Evolutionary conservation across 1,284 basidiomycete species (phyloP).

Genomic region (Malassezia sympodialis): DNA sequence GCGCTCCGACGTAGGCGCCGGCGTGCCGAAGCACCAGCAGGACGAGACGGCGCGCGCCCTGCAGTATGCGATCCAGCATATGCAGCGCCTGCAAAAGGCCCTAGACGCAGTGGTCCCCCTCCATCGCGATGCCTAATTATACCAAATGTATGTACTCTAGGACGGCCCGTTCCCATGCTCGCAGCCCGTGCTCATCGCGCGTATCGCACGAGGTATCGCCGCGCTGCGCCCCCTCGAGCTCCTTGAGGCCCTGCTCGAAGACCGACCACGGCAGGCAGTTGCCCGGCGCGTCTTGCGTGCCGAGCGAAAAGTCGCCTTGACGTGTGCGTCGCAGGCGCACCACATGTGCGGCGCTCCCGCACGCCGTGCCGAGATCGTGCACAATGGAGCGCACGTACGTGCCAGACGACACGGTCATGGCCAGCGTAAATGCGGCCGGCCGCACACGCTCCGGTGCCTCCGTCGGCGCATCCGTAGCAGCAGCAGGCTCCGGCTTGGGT

Average conservation of each 20-base stretch:
- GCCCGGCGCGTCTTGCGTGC: slow-evolving; percentile 15
- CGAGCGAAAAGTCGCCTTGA: slow-evolving; percentile 39
- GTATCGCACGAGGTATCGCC: slow-evolving; percentile 11
- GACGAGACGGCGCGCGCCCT: slow-evolving; percentile 13
- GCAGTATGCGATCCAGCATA: slow-evolving; percentile 14
- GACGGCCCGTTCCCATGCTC: slow-evolving; percentile 32
- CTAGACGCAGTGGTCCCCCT: slow-evolving; percentile 16
- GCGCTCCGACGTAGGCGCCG: slow-evolving; percentile 13
- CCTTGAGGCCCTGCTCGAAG: slow-evolving; percentile 33
- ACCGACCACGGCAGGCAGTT: slow-evolving; percentile 42
- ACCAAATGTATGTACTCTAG: slow-evolving; percentile 11
- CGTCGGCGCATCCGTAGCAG: too few species aligned
- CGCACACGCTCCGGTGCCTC: too few species aligned
- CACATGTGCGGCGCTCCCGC: slow-evolving; percentile 41
- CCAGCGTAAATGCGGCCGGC: slow-evolving; percentile 17
- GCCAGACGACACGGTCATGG: slow-evolving; percentile 45
- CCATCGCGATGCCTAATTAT: slow-evolving; percentile 8
- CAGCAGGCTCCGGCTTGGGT: background rate
- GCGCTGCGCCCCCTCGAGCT: slow-evolving; percentile 24
- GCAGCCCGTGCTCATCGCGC: slow-evolving; percentile 24
- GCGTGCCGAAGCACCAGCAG: slow-evolving; percentile 11
- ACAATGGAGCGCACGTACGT: slow-evolving; percentile 47
- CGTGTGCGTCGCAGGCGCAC: slow-evolving; percentile 37
- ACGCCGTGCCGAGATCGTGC: slow-evolving; percentile 37
- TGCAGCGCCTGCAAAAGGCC: slow-evolving; percentile 9